Percentiles rank a stretch among this genome's conserved stretches.
Conservation (phyloP, 192 early-diverging fungal species). For the Backusella australiensis region DNA sequence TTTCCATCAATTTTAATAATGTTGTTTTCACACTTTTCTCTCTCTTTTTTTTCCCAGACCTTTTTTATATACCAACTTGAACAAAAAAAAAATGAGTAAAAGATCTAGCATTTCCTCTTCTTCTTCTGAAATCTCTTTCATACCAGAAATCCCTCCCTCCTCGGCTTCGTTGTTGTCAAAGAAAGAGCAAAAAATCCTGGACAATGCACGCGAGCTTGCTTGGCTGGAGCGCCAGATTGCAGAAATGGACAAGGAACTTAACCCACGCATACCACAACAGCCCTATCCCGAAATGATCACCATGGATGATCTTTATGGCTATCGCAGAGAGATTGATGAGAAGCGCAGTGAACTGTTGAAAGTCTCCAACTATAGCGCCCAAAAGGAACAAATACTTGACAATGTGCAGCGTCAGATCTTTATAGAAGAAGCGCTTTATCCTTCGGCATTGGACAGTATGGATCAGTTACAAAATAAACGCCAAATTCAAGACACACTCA, state of each 20-base stretch:
- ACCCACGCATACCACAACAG: not conserved
- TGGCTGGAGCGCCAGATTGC: constrained; percentile 15
- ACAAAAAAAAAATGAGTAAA: not conserved
- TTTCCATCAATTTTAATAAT: not conserved
- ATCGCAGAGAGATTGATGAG: not conserved
- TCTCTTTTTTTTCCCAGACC: not conserved
- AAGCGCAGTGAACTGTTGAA: not conserved
- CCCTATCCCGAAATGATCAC: not conserved
- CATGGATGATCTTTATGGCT: not conserved
- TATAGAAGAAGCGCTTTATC: not conserved
- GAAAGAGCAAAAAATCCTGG: constrained; percentile 9
- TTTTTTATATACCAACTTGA: not conserved
- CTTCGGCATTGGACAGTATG: not conserved
- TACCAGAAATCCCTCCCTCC: not conserved
- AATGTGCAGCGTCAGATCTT: not conserved
- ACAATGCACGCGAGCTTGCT: constrained; percentile 1
- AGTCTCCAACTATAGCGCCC: not conserved
- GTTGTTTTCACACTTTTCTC: no score
- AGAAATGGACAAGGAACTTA: not conserved
- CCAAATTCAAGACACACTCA: not conserved
- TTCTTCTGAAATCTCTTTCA: not conserved
- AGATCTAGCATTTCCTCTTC: not conserved
- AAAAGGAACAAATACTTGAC: not conserved
- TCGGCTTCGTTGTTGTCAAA: not conserved
- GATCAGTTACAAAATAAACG: not conserved